A percentile compares a stretch with the other conserved stretches of the same genome.
Conservation (phyloP, 495 filamentous ascomycete genomes). For the Xylaria scruposa region DNA sequence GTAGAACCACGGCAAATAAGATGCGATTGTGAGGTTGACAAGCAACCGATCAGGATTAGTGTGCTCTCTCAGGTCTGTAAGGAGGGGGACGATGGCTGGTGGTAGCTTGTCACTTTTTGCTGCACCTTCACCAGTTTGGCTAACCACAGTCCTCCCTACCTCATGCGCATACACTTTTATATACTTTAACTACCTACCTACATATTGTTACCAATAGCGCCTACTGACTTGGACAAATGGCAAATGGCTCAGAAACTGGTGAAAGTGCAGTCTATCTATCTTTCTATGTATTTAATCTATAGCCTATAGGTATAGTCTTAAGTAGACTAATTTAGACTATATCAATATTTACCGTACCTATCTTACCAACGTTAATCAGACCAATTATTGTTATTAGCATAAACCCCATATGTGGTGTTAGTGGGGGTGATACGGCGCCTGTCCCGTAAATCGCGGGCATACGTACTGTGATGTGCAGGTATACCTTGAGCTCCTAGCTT, state of each 20-base stretch:
- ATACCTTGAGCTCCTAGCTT: constrained; percentile 10
- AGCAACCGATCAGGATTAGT: constrained; percentile 11
- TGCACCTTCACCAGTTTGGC: neutral
- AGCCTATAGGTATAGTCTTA: too few relatives aligned
- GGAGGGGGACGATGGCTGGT: neutral
- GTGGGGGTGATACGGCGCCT: too few relatives aligned
- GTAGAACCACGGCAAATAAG: constrained; percentile 12
- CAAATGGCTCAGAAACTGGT: neutral
- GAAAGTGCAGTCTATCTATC: too few relatives aligned
- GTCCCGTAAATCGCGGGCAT: neutral
- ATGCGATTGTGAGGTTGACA: constrained; percentile 2
- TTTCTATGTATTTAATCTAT: too few relatives aligned
- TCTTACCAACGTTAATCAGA: neutral
- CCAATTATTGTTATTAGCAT: neutral
- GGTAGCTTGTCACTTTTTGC: neutral
- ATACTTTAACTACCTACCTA: neutral
- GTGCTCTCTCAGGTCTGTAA: neutral
- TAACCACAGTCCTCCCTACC: too few relatives aligned
- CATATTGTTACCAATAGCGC: too few relatives aligned
- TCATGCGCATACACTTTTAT: neutral
- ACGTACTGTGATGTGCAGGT: neutral
- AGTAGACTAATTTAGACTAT: too few relatives aligned
- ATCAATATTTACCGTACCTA: neutral
- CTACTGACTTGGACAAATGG: neutral
- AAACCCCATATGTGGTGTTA: neutral